Conservation (phyloP, 2,329 filamentous ascomycete genomes). For the Laburnicola sp. region DNA sequence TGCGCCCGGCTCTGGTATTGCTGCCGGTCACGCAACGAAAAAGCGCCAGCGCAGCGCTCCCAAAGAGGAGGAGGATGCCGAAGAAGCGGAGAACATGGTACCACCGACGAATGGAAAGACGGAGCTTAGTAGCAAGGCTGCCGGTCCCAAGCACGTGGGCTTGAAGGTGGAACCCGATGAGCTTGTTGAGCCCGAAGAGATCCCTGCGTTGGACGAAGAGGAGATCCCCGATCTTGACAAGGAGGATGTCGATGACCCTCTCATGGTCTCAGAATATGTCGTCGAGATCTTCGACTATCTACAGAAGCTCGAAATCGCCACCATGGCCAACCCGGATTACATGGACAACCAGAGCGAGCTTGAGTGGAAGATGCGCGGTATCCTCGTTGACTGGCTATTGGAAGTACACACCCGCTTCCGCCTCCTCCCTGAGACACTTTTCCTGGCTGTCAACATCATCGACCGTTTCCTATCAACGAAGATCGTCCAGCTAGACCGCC, state of each 20-base stretch:
- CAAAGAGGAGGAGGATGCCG: constrained; percentile 59
- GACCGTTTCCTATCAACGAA: constrained; percentile 96
- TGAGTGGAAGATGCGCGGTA: constrained; percentile 98
- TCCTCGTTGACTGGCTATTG: constrained; percentile 96
- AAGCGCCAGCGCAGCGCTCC: constrained; percentile 63
- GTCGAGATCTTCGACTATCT: constrained; percentile 97
- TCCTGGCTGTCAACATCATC: constrained; percentile 96
- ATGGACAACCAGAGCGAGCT: constrained; percentile 94
- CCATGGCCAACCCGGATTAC: constrained; percentile 87
- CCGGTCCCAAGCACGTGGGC: constrained; percentile 16
- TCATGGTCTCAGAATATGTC: constrained; percentile 98
- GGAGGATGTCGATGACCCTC: constrained; percentile 88
- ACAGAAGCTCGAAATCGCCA: constrained; percentile 77
- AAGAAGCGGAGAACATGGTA: constrained; percentile 62
- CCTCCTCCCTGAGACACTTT: constrained; percentile 91
- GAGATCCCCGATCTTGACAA: constrained; percentile 67
- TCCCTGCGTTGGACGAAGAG: constrained; percentile 37
- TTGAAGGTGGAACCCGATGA: constrained; percentile 27
- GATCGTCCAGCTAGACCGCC: constrained; percentile 91
- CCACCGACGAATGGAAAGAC: constrained; percentile 54
- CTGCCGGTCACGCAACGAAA: constrained; percentile 64
- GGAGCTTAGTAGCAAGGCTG: constrained; percentile 37
- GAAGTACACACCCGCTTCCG: constrained; percentile 98
- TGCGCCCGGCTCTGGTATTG: constrained; percentile 70
- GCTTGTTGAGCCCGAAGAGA: constrained; percentile 21